Evolutionary conservation across 148 eudicot species (phyloP).

Genomic region (Heliamphora exappendiculata): DNA sequence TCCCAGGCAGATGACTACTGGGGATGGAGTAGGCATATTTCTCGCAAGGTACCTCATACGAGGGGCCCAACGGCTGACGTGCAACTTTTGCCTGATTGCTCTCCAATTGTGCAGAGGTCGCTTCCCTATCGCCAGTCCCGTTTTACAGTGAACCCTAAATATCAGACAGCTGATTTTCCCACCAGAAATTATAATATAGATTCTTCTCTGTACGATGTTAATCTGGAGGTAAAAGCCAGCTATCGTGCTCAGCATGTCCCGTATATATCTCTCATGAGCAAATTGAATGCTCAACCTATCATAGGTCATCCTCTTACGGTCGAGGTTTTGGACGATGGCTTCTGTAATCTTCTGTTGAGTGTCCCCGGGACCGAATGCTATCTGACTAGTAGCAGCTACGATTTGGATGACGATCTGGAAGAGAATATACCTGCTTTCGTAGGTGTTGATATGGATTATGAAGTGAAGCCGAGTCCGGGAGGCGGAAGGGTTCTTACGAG

Average conservation of each 20-base stretch:
- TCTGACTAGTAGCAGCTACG: constrained; percentile 35
- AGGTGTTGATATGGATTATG: constrained; percentile 13
- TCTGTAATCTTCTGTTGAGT: constrained; percentile 29
- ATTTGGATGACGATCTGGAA: constrained; percentile 21
- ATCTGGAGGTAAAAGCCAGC: constrained; percentile 53
- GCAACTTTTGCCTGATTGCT: constrained; percentile 8
- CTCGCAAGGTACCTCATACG: constrained; percentile 6
- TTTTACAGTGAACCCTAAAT: constrained; percentile 35
- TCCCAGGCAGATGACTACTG: constrained; percentile 26
- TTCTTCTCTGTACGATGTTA: constrained; percentile 44
- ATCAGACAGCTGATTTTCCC: constrained; percentile 36
- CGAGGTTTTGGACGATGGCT: constrained; percentile 59
- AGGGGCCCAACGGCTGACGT: not conserved
- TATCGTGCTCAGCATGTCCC: constrained; percentile 61
- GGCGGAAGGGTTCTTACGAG: constrained; percentile 24
- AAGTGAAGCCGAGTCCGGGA: constrained; percentile 14
- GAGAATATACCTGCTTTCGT: constrained; percentile 11
- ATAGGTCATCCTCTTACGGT: constrained; percentile 70
- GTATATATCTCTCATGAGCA: constrained; percentile 77
- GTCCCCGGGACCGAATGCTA: constrained; percentile 16
- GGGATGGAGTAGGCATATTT: constrained; percentile 31
- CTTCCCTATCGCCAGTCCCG: constrained; percentile 52
- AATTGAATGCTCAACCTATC: constrained; percentile 48
- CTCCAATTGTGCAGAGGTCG: constrained; percentile 23
- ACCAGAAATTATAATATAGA: constrained; percentile 12